Evolutionary conservation across 805 yeast genomes (phyloP), one percentile per base, ranked within the genome.

Genomic region (Zygosaccharomyces siamensis): DNA sequence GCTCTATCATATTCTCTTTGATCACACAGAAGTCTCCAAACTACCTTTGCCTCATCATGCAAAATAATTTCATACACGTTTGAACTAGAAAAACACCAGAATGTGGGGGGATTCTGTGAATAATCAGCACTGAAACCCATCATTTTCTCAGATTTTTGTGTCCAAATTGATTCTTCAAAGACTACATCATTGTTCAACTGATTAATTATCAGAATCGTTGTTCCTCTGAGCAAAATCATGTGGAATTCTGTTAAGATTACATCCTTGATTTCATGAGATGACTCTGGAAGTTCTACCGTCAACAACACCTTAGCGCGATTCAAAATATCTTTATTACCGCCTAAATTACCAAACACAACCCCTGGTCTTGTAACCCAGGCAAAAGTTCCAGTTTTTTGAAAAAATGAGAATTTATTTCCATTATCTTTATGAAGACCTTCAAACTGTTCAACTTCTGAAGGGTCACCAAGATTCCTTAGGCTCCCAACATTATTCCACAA

Each of bases 31-130:
- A 78, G 70, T 46, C 76, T 77, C 96, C 97, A 88, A 2, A 90
- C 81, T 23, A 85, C 85, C 4, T 76, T 70, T 4, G 81, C 72
- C 63, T 92, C 97, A 59, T 84, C 77, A 31, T 75, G 75, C 10
- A 87, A 71, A 7, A 84, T 74, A 5, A 93, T 67, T 62, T 93
- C 99, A 61, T 76, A 86, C 7, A 93, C 79, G 43, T 73, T 73
- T 4, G 68, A 60, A 10, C 70, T 65, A 0, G 93, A 79, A 57
- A 72, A 87, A 3, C 86, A 66, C 99, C 99, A 93, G 57, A 72
- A 86, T 0, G 98, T 67, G 7, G 60, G 57, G 4, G 54, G 53
- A 4, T 21, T 86, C 39, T 67, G 66, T 3, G 64, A 50, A 45
- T 67, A 65, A 57, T 86, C 95, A 1, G 73, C 71, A 2, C 75